Base-by-base conservation (phyloP, 208 protist species). In the Acanthamoeba divionensis region DNA sequence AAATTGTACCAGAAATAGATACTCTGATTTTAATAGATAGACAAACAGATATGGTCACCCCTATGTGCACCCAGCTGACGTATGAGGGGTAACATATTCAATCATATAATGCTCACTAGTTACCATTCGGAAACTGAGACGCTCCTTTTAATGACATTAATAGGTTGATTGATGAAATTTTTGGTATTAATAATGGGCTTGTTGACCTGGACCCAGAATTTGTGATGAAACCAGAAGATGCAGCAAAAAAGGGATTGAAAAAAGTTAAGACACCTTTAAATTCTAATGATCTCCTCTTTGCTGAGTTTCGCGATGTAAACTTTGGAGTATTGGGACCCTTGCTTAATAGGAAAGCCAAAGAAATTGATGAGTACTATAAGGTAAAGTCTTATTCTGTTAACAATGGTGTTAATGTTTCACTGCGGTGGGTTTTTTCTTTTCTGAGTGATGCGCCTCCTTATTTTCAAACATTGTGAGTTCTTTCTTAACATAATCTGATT, bases 11-110 rank as follows among this genome's bases (percentile, higher is more conserved):
- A 0, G 92, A 95, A 26, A 95, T 96, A 44, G 91, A 95, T 50
- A 83, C 62, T 5, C 60, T 96, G 0, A 91, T 96, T 12, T 47
- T 95, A 3, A 82, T 95, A 12, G 94, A 95, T 69, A 36, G 94
- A 41, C 57, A 90, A 15, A 62, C 86, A 0, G 93, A 96, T 69
- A 41, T 90, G 4, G 80, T 96, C 12, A 95, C 95, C n/a, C 95
- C 95, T 12, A 82, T 95, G 52, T 92, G 90, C 45, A 95, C 94
- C n/a, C 93, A 93, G 65, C 90, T 96, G 10, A 96, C 94, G 1
- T 96, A 96, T 62, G 94, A 96, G 69, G 95, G 95, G 33, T 71
- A 69, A 13, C 31, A n/a, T n/a, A n/a, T n/a, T n/a, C n/a, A n/a
- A n/a, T n/a, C n/a, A n/a, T n/a, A n/a, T n/a, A n/a, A n/a, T n/a